These are phyloP conservation scores for Parsonsia alboflavescens DNA, from an alignment of 257 asterid species.

Conservation along the genomic window DNA sequence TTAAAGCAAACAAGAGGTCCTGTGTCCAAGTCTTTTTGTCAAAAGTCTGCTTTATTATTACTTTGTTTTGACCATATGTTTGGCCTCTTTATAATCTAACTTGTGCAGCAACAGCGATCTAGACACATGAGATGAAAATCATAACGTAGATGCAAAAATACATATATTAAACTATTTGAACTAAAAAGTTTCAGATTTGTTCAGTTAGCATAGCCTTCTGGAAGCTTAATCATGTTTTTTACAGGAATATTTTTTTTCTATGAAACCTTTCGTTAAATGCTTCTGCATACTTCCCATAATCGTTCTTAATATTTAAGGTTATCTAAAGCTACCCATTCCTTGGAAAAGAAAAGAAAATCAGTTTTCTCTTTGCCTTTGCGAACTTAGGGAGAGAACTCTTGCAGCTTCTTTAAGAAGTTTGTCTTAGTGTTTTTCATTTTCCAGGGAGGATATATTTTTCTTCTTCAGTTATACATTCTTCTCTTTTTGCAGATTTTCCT, in stretches of 20 bases:
- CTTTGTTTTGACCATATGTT: no score
- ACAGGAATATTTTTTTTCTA: not conserved
- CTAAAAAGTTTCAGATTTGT: not conserved
- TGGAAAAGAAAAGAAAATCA: not conserved
- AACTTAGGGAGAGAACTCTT: not conserved
- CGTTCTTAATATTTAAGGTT: not conserved
- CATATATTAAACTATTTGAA: no score
- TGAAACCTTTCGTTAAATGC: not conserved
- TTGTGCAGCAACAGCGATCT: no score
- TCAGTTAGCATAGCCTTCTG: not conserved
- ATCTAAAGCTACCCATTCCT: not conserved
- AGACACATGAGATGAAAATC: no score
- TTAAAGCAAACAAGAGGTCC: no score
- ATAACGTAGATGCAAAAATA: no score
- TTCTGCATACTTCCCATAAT: not conserved
- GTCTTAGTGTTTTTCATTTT: not conserved
- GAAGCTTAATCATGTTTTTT: not conserved
- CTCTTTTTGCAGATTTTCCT: not conserved
- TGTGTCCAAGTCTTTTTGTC: no score
- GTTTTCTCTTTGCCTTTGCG: not conserved
- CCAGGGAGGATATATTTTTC: not conserved
- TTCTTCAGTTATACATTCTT: not conserved
- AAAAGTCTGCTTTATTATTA: no score
- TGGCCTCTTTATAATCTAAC: no score
- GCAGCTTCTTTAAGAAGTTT: not conserved